Conservation (phyloP, 192 early-diverging fungal genomes). For the Rhizophagus prolifer region DNA sequence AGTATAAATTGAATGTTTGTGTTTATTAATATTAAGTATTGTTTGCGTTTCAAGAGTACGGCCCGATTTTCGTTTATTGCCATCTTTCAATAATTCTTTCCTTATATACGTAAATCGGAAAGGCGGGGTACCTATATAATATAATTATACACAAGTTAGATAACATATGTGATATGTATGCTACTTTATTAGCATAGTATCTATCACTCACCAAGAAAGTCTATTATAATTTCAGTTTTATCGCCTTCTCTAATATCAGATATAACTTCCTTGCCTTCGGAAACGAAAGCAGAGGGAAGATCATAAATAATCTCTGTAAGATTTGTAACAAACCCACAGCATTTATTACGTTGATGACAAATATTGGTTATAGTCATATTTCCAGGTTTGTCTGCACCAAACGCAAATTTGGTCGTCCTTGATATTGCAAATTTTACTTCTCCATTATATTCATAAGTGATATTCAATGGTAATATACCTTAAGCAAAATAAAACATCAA, state of each 20-base stretch:
- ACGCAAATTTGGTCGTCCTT: constrained; percentile 24
- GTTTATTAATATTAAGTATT: constrained; percentile 35
- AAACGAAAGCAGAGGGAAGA: constrained; percentile 40
- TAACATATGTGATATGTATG: neutral
- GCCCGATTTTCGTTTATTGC: constrained; percentile 31
- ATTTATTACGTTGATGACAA: constrained; percentile 45
- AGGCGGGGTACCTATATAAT: constrained; percentile 35
- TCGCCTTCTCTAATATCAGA: constrained; percentile 48
- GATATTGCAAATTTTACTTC: constrained; percentile 31
- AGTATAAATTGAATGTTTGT: constrained; percentile 39
- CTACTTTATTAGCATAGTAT: neutral
- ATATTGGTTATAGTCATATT: constrained; percentile 49
- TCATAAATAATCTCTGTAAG: constrained; percentile 42
- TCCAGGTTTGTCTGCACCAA: constrained; percentile 47
- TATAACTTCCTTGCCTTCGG: constrained; percentile 44
- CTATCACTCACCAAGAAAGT: constrained; percentile 37
- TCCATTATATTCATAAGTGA: constrained; percentile 40
- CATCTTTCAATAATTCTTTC: constrained; percentile 41
- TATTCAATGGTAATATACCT: constrained; percentile 19
- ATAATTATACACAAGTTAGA: neutral
- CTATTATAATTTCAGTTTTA: constrained; percentile 41
- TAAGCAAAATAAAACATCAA: neutral
- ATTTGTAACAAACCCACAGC: constrained; percentile 39
- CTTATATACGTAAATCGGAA: constrained; percentile 48
- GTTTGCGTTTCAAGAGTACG: constrained; percentile 39